Evolutionary conservation across 345 rosid genomes (phyloP), one percentile per base, ranked within the genome.

Genomic region (Acer saccharum): DNA sequence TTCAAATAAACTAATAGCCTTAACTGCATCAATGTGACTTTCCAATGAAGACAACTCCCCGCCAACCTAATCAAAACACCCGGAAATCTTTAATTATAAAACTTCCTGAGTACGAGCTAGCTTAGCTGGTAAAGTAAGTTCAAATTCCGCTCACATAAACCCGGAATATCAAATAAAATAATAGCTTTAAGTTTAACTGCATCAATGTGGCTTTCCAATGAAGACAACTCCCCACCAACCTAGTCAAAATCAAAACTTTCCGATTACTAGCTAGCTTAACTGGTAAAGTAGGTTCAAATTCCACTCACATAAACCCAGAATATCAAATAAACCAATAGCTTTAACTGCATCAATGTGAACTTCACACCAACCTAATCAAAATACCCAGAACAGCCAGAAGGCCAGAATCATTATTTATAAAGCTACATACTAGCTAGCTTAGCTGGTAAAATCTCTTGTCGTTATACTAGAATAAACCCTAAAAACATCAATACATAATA

Each of bases 201-300:
- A 0, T 78, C 84, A 25, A 96, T 87, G 84, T 96, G 98, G 58
- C 82, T 85, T 82, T 90, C 89, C 87, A 93, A 75, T 0, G 92
- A 84, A 3, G 80, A 83, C 14, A 89, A 78, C 77, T 78, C 76
- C 73, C 99, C 99, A 79, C 99, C 97, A 80, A 93, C 89, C 98
- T 95, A 73, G 65, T 71, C 77, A 81, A 73, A 74, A 23, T 43
- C 4, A 18, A 18, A 18, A 58, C 21, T 58, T 9, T n/a, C 25
- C 20, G 11, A 20, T 10, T 20, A 6, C 63, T 52, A 52, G 57
- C 57, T 3, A 20, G 63, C 9, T n/a, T 58, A 58, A 12, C 27
- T 58, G 12, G 13, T 58, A 58, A 58, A 58, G 27, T 58, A 57
- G 0, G 8, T 1, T 17, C 27, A 58, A n/a, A 58, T 18, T 18